Base-by-base conservation (phyloP, 129 eudicot genomes). In the Ambrosia trifida region DNA sequence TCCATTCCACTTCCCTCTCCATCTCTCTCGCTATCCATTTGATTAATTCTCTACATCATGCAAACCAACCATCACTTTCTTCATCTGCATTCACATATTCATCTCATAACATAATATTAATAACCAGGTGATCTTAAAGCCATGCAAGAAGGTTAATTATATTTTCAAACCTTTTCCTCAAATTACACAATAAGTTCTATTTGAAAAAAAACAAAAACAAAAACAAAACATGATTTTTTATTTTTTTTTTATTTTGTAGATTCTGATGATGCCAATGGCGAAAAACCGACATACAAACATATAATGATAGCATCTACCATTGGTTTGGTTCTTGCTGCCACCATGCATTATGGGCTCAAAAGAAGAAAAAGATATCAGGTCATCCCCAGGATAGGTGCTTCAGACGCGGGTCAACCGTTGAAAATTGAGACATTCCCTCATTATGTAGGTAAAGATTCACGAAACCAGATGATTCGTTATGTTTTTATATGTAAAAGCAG, bases 391-490 rank as follows among this genome's bases (percentile, higher is more conserved):
- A 86, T 84, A 31, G 80, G 74, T 75, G 64, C 83, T 69, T 79
- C 90, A 8, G 85, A 82, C 65, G 46, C 91, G 4, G 86, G 86
- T 30, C 97, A 89, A 79, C 81, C 85, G 12, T 14, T 86, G 12
- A 79, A 76, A 78, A 85, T 95, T 11, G 99, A 95, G 69, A 74
- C 81, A 59, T 95, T 95, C 73, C 78, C 96, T 71, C 91, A 88
- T 64, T 95, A 95, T 78, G 99, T 95, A 81, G 99, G 99, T 95
- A 86, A 80, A 4, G 38, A 57, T 24, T 57, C n/a, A 57, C 40
- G 3, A 41, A 38, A 36, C 11, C 8, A 30, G 10, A 64, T 38
- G 14, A 24, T 61, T 49, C 13, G 4, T 41, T 51, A n/a, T 41
- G 28, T 49, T 60, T 40, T 11, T 28, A 5, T 61, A n/a, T 1